A percentile compares a stretch with the other conserved stretches of the same genome.
Evolutionary conservation across 768 basidiomycete genomes (phyloP).

Genomic region (Psilocybe azurescens): DNA sequence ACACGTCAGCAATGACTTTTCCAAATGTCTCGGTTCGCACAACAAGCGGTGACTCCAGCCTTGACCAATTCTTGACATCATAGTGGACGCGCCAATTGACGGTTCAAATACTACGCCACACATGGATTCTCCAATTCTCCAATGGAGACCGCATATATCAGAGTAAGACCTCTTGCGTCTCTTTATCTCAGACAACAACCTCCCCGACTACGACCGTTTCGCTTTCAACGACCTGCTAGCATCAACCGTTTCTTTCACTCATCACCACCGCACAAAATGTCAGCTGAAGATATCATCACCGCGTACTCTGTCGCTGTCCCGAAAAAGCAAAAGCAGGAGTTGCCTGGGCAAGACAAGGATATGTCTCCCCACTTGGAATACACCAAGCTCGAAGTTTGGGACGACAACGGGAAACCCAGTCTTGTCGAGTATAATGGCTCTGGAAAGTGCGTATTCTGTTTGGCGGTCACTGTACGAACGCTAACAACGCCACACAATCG

Average conservation of each 20-base stretch:
- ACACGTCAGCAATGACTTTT: neutral
- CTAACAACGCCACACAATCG: too few relatives aligned
- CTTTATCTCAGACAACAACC: neutral
- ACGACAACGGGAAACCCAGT: slow-evolving; percentile 54
- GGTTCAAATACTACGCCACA: slow-evolving; percentile 1
- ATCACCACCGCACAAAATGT: slow-evolving; percentile 23
- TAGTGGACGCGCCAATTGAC: neutral
- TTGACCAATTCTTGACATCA: slow-evolving; percentile 1
- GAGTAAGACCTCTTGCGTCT: slow-evolving; percentile 1
- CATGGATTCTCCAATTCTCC: slow-evolving; percentile 7
- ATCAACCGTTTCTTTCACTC: slow-evolving; percentile 1
- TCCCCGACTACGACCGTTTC: neutral
- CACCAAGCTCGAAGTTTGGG: slow-evolving; percentile 51
- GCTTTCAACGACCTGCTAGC: neutral
- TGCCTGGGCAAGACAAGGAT: slow-evolving; percentile 55
- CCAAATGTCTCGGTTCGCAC: neutral
- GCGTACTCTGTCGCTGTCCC: slow-evolving; percentile 40
- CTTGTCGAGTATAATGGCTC: slow-evolving; percentile 56
- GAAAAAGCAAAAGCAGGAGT: slow-evolving; percentile 47
- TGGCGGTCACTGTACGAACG: neutral
- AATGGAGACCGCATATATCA: slow-evolving; percentile 11
- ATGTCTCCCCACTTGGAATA: slow-evolving; percentile 51
- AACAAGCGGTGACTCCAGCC: neutral
- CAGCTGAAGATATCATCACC: slow-evolving; percentile 37
- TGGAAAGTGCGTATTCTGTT: slow-evolving; percentile 39